Conservation (phyloP, 2,329 filamentous ascomycete species). For the Pestalotiopsis sp. region DNA sequence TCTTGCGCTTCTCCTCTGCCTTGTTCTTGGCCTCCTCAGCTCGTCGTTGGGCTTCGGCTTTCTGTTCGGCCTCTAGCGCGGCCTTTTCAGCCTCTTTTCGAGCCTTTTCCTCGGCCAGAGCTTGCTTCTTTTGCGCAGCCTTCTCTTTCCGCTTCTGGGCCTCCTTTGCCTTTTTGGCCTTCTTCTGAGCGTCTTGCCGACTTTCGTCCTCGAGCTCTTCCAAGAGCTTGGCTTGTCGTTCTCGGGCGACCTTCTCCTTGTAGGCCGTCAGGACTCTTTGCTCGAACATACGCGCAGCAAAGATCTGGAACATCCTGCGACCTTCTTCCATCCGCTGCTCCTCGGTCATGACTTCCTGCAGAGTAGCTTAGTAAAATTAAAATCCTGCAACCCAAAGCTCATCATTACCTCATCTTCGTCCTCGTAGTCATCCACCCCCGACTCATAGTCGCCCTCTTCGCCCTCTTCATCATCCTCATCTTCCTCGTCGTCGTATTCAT, state of each 20-base stretch:
- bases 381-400: slow-evolving; percentile 19
- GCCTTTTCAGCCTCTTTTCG: slow-evolving; percentile 86
- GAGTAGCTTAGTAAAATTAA: slow-evolving; percentile 38
- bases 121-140: slow-evolving; percentile 84
- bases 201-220: slow-evolving; percentile 90
- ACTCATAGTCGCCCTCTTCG: slow-evolving; percentile 64
- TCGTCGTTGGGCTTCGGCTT: slow-evolving; percentile 77
- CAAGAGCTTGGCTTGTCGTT: slow-evolving; percentile 87
- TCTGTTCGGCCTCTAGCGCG: slow-evolving; percentile 78
- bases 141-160: slow-evolving; percentile 96
- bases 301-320: slow-evolving; percentile 98
- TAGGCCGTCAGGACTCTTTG: slow-evolving; percentile 97
- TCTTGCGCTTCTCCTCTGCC: slow-evolving; percentile 88
- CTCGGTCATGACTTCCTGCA: slow-evolving; percentile 95
- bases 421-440: slow-evolving; percentile 66
- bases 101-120: slow-evolving; percentile 87
- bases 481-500: slow-evolving; percentile 71
- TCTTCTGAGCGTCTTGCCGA: slow-evolving; percentile 74
- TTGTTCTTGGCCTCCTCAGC: slow-evolving; percentile 79
- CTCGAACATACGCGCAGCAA: slow-evolving; percentile 98
- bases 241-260: slow-evolving; percentile 91
- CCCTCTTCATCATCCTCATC: slow-evolving; percentile 66
- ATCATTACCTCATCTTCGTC: slow-evolving; percentile 75
- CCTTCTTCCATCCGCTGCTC: slow-evolving; percentile 99
- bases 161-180: slow-evolving; percentile 91